These are phyloP conservation scores for Butyriboletus loyo DNA, from an alignment of 768 basidiomycete genomes.

Conservation along the genomic window DNA sequence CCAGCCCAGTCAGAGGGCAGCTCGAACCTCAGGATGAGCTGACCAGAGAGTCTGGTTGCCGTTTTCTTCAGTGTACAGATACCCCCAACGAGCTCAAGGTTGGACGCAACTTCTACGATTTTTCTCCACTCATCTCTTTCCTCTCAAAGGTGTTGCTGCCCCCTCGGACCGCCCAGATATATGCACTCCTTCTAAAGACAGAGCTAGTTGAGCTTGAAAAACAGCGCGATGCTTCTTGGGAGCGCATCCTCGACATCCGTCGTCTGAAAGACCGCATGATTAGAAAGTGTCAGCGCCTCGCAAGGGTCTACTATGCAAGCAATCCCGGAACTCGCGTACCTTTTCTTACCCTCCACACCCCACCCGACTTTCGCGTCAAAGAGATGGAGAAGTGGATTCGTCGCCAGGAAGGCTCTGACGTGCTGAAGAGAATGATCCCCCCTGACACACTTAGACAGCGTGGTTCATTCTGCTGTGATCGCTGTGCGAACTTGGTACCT, in stretches of 20 bases:
- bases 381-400: slow-evolving; percentile 80
- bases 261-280: slow-evolving; percentile 82
- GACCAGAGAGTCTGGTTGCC: slow-evolving; percentile 55
- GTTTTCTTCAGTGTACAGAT: slow-evolving; percentile 74
- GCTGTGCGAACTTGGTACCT: slow-evolving; percentile 33
- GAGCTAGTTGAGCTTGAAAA: slow-evolving; percentile 61
- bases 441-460: slow-evolving; percentile 24
- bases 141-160: slow-evolving; percentile 61
- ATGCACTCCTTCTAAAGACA: slow-evolving; percentile 60
- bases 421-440: slow-evolving; percentile 18
- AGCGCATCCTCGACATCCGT: slow-evolving; percentile 68
- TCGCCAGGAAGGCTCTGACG: slow-evolving; percentile 38
- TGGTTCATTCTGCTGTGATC: slow-evolving; percentile 33
- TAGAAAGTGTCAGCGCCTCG: slow-evolving; percentile 69
- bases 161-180: slow-evolving; percentile 62
- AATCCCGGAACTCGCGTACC: slow-evolving; percentile 40
- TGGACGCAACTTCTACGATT: slow-evolving; percentile 1
- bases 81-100: slow-evolving; percentile 76
- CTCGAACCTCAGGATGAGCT: slow-evolving; percentile 60
- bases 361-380: slow-evolving; percentile 68
- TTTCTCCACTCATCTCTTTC: slow-evolving; percentile 1
- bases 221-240: slow-evolving; percentile 57
- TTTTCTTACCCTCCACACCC: slow-evolving; percentile 67
- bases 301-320: slow-evolving; percentile 41
- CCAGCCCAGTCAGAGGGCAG: slow-evolving; percentile 71